These are phyloP conservation scores for Pseudohyphozyma bogoriensis DNA, from an alignment of 768 basidiomycete species.

Conservation along the genomic window DNA sequence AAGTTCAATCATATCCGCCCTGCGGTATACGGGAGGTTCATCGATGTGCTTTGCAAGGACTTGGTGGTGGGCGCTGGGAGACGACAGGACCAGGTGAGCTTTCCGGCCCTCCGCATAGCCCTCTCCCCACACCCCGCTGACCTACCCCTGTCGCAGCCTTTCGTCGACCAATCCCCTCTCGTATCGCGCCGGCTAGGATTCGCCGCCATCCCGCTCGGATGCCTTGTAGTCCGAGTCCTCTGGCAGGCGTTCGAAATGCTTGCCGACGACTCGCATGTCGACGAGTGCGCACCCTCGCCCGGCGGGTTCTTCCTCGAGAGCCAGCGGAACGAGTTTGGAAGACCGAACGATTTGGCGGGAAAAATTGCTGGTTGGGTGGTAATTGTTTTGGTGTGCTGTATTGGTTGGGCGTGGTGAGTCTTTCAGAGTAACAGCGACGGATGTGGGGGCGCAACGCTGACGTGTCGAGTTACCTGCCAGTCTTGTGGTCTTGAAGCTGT, in stretches of 20 bases:
- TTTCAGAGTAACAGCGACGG: neutral
- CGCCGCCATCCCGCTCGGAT: conserved; percentile 80
- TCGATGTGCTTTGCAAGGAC: conserved; percentile 89
- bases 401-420: conserved; percentile 77
- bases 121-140: neutral
- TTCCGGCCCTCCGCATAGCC: conserved; percentile 3
- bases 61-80: conserved; percentile 59
- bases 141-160: conserved; percentile 46
- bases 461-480: neutral
- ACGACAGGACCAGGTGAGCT: conserved; percentile 60
- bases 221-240: conserved; percentile 47
- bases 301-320: neutral
- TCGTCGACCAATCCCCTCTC: conserved; percentile 89
- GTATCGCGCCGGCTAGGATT: conserved; percentile 91
- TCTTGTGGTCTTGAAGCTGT: conserved; percentile 58
- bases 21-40: conserved; percentile 86
- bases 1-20: conserved; percentile 98
- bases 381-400: conserved; percentile 43
- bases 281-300: conserved; percentile 30
- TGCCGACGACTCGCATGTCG: conserved; percentile 30
- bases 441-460: neutral
- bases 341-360: neutral
- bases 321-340: too few relatives aligned
- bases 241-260: conserved; percentile 42
- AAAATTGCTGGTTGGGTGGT: conserved; percentile 4